These are phyloP conservation scores for Cinnamomum chago DNA, from an alignment of 164 flowering plant genomes.

Conservation along the genomic window DNA sequence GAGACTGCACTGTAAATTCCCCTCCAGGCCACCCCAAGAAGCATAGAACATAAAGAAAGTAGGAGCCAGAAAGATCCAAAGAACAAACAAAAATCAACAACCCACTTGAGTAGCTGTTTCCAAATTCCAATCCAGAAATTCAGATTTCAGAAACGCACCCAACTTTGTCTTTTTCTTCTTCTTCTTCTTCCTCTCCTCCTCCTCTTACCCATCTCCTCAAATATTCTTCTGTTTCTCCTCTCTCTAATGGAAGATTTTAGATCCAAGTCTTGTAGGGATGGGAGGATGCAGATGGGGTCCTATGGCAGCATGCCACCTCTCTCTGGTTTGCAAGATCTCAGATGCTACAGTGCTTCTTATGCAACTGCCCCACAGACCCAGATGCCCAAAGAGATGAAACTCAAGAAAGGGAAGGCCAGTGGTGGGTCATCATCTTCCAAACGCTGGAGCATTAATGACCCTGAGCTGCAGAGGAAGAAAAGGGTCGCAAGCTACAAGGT, in stretches of 20 bases:
- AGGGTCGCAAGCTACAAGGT: conserved; percentile 44
- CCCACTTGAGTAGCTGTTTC: not conserved
- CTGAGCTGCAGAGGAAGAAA: conserved; percentile 47
- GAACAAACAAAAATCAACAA: not conserved
- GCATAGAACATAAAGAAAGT: not conserved
- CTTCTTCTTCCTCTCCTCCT: not conserved
- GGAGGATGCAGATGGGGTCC: conserved; percentile 39
- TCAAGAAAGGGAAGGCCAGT: conserved; percentile 28
- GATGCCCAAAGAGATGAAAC: conserved; percentile 29
- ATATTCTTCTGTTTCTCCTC: not conserved
- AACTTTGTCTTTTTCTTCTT: not conserved
- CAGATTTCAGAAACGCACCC: conserved; percentile 2
- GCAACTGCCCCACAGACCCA: conserved; percentile 22
- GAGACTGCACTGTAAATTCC: no score
- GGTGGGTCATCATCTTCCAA: conserved; percentile 13
- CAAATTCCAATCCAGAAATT: not conserved
- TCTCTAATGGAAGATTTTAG: conserved; percentile 42
- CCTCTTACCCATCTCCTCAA: not conserved
- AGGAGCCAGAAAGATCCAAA: not conserved
- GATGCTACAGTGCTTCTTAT: conserved; percentile 54
- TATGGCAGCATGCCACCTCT: conserved; percentile 28
- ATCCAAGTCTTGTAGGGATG: conserved; percentile 51
- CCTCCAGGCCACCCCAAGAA: not conserved
- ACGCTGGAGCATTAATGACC: conserved; percentile 37
- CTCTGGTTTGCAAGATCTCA: conserved; percentile 43